Evolutionary conservation across 148 eudicot genomes (phyloP).

Genomic region (Cornus florida): DNA sequence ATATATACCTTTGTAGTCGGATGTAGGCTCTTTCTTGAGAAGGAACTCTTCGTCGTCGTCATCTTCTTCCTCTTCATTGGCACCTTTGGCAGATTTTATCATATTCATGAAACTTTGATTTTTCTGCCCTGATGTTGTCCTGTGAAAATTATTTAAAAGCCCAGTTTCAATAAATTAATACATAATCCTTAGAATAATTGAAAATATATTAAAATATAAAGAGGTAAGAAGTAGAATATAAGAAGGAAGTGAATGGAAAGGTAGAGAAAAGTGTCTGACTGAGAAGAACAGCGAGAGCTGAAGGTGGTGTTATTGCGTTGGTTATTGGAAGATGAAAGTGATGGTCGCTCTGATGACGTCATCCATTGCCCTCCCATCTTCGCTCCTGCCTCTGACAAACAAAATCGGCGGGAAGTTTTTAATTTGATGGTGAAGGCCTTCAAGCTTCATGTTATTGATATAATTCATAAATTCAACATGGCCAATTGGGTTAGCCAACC

Average conservation of each 20-base stretch:
- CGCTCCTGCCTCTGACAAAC: constrained; percentile 44
- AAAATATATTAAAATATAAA: background rate
- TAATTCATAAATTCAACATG: background rate
- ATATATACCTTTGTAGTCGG: constrained; percentile 39
- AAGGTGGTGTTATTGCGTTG: constrained; percentile 40
- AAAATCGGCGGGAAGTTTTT: background rate
- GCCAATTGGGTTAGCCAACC: background rate
- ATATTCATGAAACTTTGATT: constrained; percentile 76
- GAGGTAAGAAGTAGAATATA: background rate
- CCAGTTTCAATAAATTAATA: background rate
- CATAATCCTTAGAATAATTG: background rate
- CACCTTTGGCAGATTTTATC: constrained; percentile 69
- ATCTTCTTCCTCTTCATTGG: constrained; percentile 68
- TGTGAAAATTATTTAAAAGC: constrained; percentile 21
- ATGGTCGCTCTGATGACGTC: constrained; percentile 58
- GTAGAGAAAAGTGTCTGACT: constrained; percentile 53
- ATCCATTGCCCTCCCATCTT: constrained; percentile 53
- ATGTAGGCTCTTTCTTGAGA: constrained; percentile 65
- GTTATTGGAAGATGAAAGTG: constrained; percentile 71
- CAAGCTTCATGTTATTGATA: background rate
- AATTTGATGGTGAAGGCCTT: background rate
- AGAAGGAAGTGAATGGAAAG: background rate
- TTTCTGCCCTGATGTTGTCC: constrained; percentile 55
- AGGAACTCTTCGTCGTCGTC: constrained; percentile 69
- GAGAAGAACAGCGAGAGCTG: constrained; percentile 73